phyloP scores from a whole-genome alignment of 495 filamentous ascomycete genomes.

The Penicillium daleae region DNA sequence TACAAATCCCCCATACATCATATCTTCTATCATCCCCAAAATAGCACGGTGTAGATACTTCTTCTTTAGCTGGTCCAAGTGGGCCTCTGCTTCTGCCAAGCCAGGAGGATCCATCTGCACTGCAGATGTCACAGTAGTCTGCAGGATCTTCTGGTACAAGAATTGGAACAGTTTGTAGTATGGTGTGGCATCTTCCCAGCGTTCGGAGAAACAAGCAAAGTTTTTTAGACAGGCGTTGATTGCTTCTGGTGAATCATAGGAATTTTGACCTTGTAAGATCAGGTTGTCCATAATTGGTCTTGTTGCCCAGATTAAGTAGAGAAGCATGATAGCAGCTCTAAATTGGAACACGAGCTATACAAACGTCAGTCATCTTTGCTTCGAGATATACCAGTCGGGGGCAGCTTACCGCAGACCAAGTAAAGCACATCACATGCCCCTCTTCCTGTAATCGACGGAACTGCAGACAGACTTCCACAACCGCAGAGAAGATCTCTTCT shows the following conservation, averaged over 20 bases:
- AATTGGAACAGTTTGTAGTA: conserved; percentile 33
- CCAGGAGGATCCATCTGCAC: background rate
- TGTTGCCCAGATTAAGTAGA: conserved; percentile 38
- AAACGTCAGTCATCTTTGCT: conserved; percentile 8
- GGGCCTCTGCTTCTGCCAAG: conserved; percentile 24
- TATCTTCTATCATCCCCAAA: conserved; percentile 40
- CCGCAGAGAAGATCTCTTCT: conserved; percentile 33
- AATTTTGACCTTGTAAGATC: conserved; percentile 2
- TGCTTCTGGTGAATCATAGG: conserved; percentile 26
- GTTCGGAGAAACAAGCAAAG: conserved; percentile 30
- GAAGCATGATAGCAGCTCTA: conserved; percentile 36
- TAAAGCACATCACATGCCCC: conserved; percentile 42
- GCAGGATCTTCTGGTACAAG: conserved; percentile 22
- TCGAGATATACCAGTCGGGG: background rate
- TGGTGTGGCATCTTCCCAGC: conserved; percentile 34
- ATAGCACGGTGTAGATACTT: conserved; percentile 37
- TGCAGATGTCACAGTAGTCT: background rate
- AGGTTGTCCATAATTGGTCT: conserved; percentile 11
- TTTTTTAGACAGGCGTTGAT: conserved; percentile 29
- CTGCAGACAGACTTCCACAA: conserved; percentile 36
- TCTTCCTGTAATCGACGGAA: conserved; percentile 37
- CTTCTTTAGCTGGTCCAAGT: conserved; percentile 31
- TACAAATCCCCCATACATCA: conserved; percentile 26
- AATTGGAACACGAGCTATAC: conserved; percentile 40
- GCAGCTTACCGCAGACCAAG: conserved; percentile 39